Base-by-base conservation (phyloP, 257 asterid species). In the Nicotiana noctiflora region DNA sequence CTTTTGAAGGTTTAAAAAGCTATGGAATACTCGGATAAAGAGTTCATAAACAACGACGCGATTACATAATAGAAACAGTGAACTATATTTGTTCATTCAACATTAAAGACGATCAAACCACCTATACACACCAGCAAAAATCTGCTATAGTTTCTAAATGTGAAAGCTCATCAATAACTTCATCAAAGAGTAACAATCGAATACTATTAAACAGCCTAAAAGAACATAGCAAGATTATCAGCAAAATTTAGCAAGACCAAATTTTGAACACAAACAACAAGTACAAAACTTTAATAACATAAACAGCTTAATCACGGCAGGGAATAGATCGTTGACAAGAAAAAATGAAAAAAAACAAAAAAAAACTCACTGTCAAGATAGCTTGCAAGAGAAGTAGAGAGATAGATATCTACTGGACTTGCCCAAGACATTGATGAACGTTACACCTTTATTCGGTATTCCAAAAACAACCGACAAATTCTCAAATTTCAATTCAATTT, bases 371-470 rank as follows among this genome's bases (percentile, higher is more conserved):
- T 96, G 89, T 96, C 99, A 76, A 94, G 99, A 86, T 96, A 94
- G 86, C 97, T 94, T 34, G 98, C 99, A 82, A 96, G 98, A 86
- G 99, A 94, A 74, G 99, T 96, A 9, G 99, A 96, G 57, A 92
- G 96, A 87, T 88, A 88, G 81, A 91, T 89, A 88, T 94, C 98
- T 88, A 94, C 99, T 70, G 98, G 95, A 52, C 97, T 90, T 59
- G 97, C 97, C 98, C 98, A 92, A 89, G 98, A 92, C 99, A 96
- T 96, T 81, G 56, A 44, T 79, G 77, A 87, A 82, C 80, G 40
- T 40, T 68, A 2, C n/a, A 70, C 4, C 17, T 70, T 70, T 3
- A 88, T 90, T 85, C 94, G 91, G 92, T 88, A 83, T 44, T 68
- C 32, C 68, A 86, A 89, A 89, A 81, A 55, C 83, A 86, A 85